Evolutionary conservation across 306 rosid genomes (phyloP), one percentile per base, ranked within the genome.

Genomic region (Ceratonia siliqua): DNA sequence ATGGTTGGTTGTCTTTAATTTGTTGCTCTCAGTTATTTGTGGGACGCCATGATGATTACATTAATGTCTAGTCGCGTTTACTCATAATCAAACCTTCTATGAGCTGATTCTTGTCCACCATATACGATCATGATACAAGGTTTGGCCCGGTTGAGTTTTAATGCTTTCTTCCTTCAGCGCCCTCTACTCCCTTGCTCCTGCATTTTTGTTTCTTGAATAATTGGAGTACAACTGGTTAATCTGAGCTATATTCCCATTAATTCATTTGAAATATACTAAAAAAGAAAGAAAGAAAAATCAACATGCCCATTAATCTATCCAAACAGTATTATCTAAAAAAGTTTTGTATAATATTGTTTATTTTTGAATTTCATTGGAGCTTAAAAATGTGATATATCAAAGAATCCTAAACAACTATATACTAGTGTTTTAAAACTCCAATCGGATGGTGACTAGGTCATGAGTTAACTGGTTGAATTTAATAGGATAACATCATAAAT

Each of bases 1-100:
- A 24, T 72, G 84, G 81, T 70, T 81, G 49, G 48, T 74, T 57
- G 28, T 59, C 57, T 71, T 68, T n/a, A n/a, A n/a, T 71, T 78
- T 85, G 81, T 82, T 76, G 65, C 79, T 9, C 13, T 54, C 42
- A 18, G 35, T 59, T 48, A 45, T 50, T 25, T 73, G 49, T 69
- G 56, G 50, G 65, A 45, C 58, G 8, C 53, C 62, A 2, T 76
- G 65, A 28, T 45, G 33, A 48, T 11, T 46, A 59, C 55, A 53
- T 54, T 53, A 38, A 72, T 79, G 15, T 22, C 42, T 59, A 42
- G 67, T 68, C 62, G 17, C 55, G 67, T 71, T 45, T 30, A 11
- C 18, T 20, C 20, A 33, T 62, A 24, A 54, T 46, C 45, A 25
- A 58, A 71, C 28, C 69, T 76, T 70, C 54, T 15, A 0, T 75